phyloP scores from a whole-genome alignment of 495 filamentous ascomycete species.

The Penicillium turbatum region DNA sequence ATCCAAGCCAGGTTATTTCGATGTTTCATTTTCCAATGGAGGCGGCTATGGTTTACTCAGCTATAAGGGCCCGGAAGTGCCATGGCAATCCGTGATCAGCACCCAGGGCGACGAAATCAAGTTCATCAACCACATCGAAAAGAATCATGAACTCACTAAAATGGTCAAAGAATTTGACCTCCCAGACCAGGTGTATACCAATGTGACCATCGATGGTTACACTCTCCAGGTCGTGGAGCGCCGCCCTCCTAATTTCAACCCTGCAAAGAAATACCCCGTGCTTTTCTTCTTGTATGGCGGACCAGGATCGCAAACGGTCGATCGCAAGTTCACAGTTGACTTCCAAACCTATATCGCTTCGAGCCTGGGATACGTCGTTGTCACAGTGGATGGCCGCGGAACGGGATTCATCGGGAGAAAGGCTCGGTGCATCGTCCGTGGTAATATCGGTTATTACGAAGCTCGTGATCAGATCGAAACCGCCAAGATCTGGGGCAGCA shows the following conservation, averaged over 20 bases:
- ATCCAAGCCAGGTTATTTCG: slow-evolving; percentile 75
- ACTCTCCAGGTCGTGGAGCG: slow-evolving; percentile 84
- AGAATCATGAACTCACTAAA: slow-evolving; percentile 64
- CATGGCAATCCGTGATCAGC: slow-evolving; percentile 87
- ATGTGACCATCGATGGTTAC: slow-evolving; percentile 73
- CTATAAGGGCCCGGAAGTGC: slow-evolving; percentile 80
- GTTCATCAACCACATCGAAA: slow-evolving; percentile 68
- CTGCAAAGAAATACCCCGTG: slow-evolving; percentile 82
- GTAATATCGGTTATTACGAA: slow-evolving; percentile 80
- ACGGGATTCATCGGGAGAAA: slow-evolving; percentile 87
- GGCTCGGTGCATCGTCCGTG: slow-evolving; percentile 75
- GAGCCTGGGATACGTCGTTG: slow-evolving; percentile 85
- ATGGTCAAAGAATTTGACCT: slow-evolving; percentile 73
- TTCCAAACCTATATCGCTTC: slow-evolving; percentile 89
- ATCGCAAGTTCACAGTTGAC: slow-evolving; percentile 77
- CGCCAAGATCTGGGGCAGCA: slow-evolving; percentile 78
- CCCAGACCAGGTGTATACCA: slow-evolving; percentile 79
- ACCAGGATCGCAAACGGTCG: slow-evolving; percentile 81
- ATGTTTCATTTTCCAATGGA: slow-evolving; percentile 77
- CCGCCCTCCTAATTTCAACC: slow-evolving; percentile 85
- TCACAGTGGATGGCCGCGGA: slow-evolving; percentile 90
- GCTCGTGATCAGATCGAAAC: slow-evolving; percentile 86
- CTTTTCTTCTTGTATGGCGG: slow-evolving; percentile 92
- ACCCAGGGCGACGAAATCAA: slow-evolving; percentile 62
- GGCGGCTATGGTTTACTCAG: slow-evolving; percentile 76